These are phyloP conservation scores for Macrocybe sp. DNA, from an alignment of 1,284 basidiomycete species.

Conservation along the genomic window DNA sequence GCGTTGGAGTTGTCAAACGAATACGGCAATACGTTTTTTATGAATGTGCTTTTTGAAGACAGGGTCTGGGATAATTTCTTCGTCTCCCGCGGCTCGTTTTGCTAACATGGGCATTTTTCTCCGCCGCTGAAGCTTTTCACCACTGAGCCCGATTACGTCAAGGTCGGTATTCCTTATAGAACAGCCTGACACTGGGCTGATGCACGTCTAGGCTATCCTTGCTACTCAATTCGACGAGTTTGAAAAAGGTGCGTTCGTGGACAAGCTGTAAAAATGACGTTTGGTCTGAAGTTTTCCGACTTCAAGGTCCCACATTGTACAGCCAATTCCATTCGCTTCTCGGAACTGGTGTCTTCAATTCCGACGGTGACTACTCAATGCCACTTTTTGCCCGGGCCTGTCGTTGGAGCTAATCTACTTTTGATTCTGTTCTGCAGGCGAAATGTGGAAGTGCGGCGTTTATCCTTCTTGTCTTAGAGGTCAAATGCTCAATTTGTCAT, in stretches of 20 bases:
- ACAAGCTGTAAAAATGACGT: background rate
- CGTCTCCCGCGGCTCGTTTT: background rate
- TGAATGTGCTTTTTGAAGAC: constrained; percentile 27
- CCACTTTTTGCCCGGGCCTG: background rate
- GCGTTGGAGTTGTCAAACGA: constrained; percentile 13
- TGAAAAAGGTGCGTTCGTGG: constrained; percentile 31
- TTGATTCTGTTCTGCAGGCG: constrained; percentile 15
- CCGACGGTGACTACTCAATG: constrained; percentile 24
- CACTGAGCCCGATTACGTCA: constrained; percentile 36
- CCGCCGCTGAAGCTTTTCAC: constrained; percentile 26
- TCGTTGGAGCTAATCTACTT: constrained; percentile 1
- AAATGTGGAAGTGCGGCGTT: constrained; percentile 32
- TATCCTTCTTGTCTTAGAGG: background rate
- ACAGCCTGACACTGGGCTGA: constrained; percentile 25
- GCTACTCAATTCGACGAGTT: constrained; percentile 34
- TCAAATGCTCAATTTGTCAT: background rate
- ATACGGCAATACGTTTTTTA: constrained; percentile 25
- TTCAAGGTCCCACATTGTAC: constrained; percentile 11
- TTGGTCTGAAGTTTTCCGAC: background rate
- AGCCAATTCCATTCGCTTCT: constrained; percentile 30
- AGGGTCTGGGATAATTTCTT: constrained; percentile 15
- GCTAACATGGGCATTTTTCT: background rate
- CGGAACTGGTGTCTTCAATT: constrained; percentile 38
- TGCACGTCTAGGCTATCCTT: constrained; percentile 33
- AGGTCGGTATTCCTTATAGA: constrained; percentile 17